Conservation (phyloP, 2,329 filamentous ascomycete genomes). For the Stemphylium beticola region DNA sequence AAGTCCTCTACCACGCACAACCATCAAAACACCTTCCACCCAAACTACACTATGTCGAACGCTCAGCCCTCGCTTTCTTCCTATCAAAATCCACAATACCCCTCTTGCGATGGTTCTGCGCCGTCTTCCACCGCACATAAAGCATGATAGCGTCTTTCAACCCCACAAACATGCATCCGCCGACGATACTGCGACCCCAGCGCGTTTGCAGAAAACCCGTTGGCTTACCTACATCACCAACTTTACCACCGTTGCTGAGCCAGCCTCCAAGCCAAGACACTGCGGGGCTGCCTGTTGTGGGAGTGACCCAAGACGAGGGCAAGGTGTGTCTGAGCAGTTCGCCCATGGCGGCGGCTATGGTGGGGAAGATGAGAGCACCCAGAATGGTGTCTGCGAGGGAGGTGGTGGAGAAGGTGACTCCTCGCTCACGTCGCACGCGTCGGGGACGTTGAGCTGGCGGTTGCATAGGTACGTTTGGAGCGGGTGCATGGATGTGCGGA, state of each 20-base stretch:
- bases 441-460: conserved; percentile 29
- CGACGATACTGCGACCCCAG: conserved; percentile 88
- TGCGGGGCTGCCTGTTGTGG: conserved; percentile 34
- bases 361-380: conserved; percentile 79
- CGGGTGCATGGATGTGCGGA: conserved; percentile 35
- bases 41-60: not conserved
- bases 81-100: conserved; percentile 52
- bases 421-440: conserved; percentile 52
- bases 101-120: conserved; percentile 54
- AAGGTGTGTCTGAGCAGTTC: conserved; percentile 72
- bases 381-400: conserved; percentile 66
- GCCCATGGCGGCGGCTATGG: conserved; percentile 79
- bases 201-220: conserved; percentile 77
- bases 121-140: conserved; percentile 62
- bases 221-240: conserved; percentile 44
- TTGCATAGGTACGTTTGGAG: conserved; percentile 36
- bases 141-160: conserved; percentile 72
- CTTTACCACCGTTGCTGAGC: conserved; percentile 17
- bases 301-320: conserved; percentile 69
- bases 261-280: conserved; percentile 34
- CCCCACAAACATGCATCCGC: conserved; percentile 87
- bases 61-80: not conserved
- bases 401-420: conserved; percentile 60
- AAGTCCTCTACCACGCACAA: too few relatives aligned
- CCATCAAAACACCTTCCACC: too few relatives aligned